Evolutionary conservation across 768 basidiomycete species (phyloP).

Genomic region (Suillus decipiens): DNA sequence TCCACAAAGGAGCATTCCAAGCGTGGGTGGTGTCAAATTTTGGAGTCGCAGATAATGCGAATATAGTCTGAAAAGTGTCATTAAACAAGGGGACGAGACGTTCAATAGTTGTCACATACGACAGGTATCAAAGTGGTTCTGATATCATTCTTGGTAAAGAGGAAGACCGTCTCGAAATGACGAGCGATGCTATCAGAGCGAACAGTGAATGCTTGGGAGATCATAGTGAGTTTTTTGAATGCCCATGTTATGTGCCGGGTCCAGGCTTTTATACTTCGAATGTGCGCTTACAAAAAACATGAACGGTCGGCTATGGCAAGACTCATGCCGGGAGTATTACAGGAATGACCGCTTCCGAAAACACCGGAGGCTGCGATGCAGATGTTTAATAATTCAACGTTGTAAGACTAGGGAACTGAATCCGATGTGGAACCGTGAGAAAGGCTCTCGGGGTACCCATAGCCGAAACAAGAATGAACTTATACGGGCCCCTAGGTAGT

Average conservation of each 20-base stretch:
- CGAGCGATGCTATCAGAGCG: slow-evolving; percentile 6
- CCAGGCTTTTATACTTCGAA: neutral
- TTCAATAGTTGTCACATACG: slow-evolving; percentile 12
- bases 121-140: slow-evolving; percentile 20
- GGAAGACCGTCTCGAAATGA: slow-evolving; percentile 23
- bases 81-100: neutral
- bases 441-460: neutral
- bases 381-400: neutral
- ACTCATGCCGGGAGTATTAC: neutral
- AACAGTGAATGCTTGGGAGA: neutral
- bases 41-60: slow-evolving; percentile 30
- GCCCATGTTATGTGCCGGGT: too few species aligned
- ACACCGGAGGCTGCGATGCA: neutral
- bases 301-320: neutral
- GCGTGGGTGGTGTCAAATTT: slow-evolving; percentile 14
- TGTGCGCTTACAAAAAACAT: neutral
- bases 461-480: neutral
- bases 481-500: too few species aligned
- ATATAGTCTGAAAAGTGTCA: slow-evolving; percentile 27
- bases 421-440: neutral
- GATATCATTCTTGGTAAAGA: slow-evolving; percentile 27
- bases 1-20: slow-evolving; percentile 37
- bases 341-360: neutral
- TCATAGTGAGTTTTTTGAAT: neutral
- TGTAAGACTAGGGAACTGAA: neutral